These are phyloP conservation scores for Warburgia ugandensis DNA, from an alignment of 164 flowering plant species.

Conservation along the genomic window DNA sequence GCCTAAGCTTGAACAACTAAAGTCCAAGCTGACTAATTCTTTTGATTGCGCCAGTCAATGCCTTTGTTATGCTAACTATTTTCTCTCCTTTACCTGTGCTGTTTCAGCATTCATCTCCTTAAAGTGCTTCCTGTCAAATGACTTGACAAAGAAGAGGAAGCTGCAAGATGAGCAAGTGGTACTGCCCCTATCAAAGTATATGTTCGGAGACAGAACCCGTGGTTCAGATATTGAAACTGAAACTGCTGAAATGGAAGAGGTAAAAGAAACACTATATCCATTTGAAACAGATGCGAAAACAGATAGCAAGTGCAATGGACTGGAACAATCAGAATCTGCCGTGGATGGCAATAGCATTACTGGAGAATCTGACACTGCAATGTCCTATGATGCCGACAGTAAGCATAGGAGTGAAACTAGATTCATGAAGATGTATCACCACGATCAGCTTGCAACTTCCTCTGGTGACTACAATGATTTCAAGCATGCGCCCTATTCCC, in stretches of 20 bases:
- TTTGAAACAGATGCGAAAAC: too few species aligned
- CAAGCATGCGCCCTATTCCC: too few species aligned
- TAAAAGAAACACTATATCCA: too few species aligned
- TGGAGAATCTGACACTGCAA: constrained; percentile 29
- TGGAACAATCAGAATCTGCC: constrained; percentile 29
- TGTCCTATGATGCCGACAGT: constrained; percentile 20
- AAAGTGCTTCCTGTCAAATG: constrained; percentile 5
- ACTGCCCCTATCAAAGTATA: constrained; percentile 53
- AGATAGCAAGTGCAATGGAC: too few species aligned
- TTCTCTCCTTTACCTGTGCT: neutral
- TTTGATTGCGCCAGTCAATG: neutral
- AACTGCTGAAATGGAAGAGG: neutral
- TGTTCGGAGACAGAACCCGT: constrained; percentile 19
- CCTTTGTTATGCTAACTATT: too few species aligned
- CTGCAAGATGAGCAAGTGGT: constrained; percentile 35
- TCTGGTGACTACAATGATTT: too few species aligned
- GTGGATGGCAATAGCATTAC: constrained; percentile 45
- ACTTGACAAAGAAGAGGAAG: constrained; percentile 58
- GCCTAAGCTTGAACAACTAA: too few species aligned
- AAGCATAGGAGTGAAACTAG: constrained; percentile 10
- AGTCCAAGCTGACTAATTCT: too few species aligned
- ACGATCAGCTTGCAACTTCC: constrained; percentile 29
- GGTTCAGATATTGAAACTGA: constrained; percentile 7
- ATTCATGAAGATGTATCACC: constrained; percentile 14
- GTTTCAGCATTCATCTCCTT: constrained; percentile 20